A percentile compares a stretch with the other conserved stretches of the same genome.
phyloP scores from a whole-genome alignment of 352 stramenopile species.

The Phytophthora podocarpi region DNA sequence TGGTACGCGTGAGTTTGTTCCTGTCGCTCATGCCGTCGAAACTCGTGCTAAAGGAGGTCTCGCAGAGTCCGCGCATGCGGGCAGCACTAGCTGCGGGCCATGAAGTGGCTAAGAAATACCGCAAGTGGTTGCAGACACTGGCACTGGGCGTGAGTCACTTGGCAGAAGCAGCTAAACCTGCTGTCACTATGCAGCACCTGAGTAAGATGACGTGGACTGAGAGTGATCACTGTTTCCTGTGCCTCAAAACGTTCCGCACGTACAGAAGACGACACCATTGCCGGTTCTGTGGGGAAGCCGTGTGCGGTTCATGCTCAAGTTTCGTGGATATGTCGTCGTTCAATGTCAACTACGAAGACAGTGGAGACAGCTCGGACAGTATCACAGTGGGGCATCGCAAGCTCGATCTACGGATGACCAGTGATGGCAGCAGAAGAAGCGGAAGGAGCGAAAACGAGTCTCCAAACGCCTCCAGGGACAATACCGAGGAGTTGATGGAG shows the following conservation, averaged over 20 bases:
- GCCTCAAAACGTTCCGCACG: slow-evolving; percentile 64
- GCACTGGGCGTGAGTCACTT: slow-evolving; percentile 46
- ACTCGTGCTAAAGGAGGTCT: slow-evolving; percentile 44
- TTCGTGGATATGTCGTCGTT: slow-evolving; percentile 51
- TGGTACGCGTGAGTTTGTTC: slow-evolving; percentile 56
- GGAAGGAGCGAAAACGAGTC: slow-evolving; percentile 18
- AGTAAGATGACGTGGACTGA: slow-evolving; percentile 52
- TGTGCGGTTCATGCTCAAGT: slow-evolving; percentile 68
- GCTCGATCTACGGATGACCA: slow-evolving; percentile 14
- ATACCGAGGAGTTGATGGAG: slow-evolving; percentile 36
- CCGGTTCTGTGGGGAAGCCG: slow-evolving; percentile 67
- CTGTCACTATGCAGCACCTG: slow-evolving; percentile 24
- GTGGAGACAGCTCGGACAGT: slow-evolving; percentile 1
- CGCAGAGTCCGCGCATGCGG: slow-evolving; percentile 39
- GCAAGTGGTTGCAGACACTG: slow-evolving; percentile 63
- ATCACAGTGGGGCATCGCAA: slow-evolving; percentile 14
- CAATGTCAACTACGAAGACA: slow-evolving; percentile 31
- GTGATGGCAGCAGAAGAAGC: slow-evolving; percentile 12
- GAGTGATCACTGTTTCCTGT: slow-evolving; percentile 61
- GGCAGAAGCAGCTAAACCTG: slow-evolving; percentile 35
- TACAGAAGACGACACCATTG: slow-evolving; percentile 69
- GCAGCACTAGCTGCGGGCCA: slow-evolving; percentile 29
- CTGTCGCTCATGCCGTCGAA: slow-evolving; percentile 59
- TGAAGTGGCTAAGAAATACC: slow-evolving; percentile 47
- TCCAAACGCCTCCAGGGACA: slow-evolving; percentile 21